Conservation (phyloP, 2,329 filamentous ascomycete species). For the Diaporthe aspalathi region DNA sequence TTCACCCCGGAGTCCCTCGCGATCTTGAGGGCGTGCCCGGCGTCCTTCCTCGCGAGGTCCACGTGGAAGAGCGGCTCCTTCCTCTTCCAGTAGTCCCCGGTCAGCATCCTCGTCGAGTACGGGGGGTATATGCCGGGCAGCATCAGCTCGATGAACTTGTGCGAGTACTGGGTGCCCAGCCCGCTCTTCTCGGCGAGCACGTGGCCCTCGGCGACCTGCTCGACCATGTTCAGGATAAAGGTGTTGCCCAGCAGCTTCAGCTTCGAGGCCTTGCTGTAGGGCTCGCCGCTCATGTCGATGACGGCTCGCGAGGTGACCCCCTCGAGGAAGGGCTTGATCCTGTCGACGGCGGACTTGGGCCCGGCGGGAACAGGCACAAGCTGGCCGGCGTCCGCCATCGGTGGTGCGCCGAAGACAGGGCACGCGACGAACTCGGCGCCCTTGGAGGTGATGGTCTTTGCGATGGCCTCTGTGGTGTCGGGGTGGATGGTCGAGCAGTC, state of each 20-base stretch:
- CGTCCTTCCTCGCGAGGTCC: constrained; percentile 85
- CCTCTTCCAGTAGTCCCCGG: constrained; percentile 80
- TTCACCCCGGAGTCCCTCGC: constrained; percentile 71
- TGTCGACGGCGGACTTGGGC: constrained; percentile 67
- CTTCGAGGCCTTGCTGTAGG: constrained; percentile 74
- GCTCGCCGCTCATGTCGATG: constrained; percentile 77
- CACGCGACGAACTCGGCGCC: constrained; percentile 81
- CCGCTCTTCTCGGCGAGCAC: constrained; percentile 84
- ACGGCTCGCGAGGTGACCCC: constrained; percentile 77
- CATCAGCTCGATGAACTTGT: constrained; percentile 77
- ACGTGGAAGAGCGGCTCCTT: constrained; percentile 86
- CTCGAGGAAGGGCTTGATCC: constrained; percentile 76
- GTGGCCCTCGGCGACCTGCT: constrained; percentile 82
- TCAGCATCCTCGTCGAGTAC: constrained; percentile 80
- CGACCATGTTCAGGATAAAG: constrained; percentile 85
- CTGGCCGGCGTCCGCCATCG: constrained; percentile 76
- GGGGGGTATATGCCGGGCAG: constrained; percentile 81
- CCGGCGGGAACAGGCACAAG: constrained; percentile 82
- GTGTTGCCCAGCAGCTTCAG: constrained; percentile 90
- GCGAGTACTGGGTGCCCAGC: constrained; percentile 75
- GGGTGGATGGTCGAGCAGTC: constrained; percentile 92
- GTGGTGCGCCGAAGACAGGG: constrained; percentile 77
- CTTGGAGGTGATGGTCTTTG: constrained; percentile 64
- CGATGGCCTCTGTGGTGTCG: constrained; percentile 77
- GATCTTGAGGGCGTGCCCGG: constrained; percentile 76